Evolutionary conservation across 192 early-diverging fungal genomes (phyloP), one percentile per base, ranked within the genome.

Genomic region (Mortierella antarctica): DNA sequence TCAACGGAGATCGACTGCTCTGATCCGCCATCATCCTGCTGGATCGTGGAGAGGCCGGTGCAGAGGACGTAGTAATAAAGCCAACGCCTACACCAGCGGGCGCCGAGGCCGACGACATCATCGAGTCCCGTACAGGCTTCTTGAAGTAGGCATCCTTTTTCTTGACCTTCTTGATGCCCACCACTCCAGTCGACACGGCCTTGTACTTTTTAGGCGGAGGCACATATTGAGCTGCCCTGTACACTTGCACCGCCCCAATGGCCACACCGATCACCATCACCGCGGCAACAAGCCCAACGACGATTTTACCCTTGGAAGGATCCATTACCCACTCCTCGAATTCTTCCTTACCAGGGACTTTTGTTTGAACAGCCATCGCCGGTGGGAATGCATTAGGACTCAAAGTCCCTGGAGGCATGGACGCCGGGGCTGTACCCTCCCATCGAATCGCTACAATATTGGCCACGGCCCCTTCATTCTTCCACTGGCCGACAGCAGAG

Each of bases 401-500:
- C 8, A 79, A 23, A 8, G 69, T 67, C 7, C 76, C 76, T 0
- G 76, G 76, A 7, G 23, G 31, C 0, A 52, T 31, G 6, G 48
- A 20, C 1, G 67, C 6, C 1, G 76, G 67, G 10, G 68, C 68
- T 17, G 42, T 20, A 10, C 77, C 77, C 31, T 68, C 77, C 52
- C 57, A 80, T 12, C 65, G 70, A 23, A 72, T 53, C 13, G 58
- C 31, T 1, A 44, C 20, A 6, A 59, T 63, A 23, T 46, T 42
- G 47, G 49, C 39, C 0, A 62, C 17, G 2, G 57, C 5, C 6
- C 18, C 52, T 13, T 50, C 41, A n/a, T 62, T 71, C 41, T 66
- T 61, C 77, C 77, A 80, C 47, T 20, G 45, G 5, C 77, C 77
- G 31, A 80, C 77, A 8, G 77, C 47, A 18, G 65, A 56, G 7